Evolutionary conservation across 768 basidiomycete species (phyloP).

Genomic region (Pleurotus platypus): DNA sequence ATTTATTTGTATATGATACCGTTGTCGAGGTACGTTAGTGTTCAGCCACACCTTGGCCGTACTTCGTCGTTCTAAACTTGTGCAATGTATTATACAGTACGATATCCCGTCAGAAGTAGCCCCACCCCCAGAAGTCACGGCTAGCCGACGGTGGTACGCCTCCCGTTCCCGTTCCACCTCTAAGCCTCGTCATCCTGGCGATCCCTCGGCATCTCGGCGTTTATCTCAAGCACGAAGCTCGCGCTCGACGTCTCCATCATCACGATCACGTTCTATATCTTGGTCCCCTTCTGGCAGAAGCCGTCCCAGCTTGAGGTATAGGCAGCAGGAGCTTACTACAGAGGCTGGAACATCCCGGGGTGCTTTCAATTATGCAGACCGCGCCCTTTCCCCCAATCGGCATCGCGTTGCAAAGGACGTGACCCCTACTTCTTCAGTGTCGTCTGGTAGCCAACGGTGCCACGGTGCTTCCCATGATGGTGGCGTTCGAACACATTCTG

Average conservation of each 20-base stretch:
- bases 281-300: conserved; percentile 32
- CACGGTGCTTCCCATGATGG: background rate
- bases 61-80: background rate
- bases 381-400: too few relatives aligned
- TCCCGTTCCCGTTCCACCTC: background rate
- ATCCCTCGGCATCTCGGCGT: conserved; percentile 20
- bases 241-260: conserved; percentile 15
- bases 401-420: too few relatives aligned
- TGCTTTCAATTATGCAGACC: too few relatives aligned
- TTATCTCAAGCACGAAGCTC: conserved; percentile 6
- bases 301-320: conserved; percentile 17
- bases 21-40: conserved; percentile 64
- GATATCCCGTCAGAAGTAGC: conserved; percentile 44
- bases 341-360: too few relatives aligned
- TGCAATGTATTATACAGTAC: conserved; percentile 40
- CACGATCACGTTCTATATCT: conserved; percentile 22
- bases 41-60: background rate
- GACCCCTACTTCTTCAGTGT: too few relatives aligned
- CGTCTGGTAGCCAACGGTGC: too few relatives aligned
- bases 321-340: background rate
- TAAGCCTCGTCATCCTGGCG: conserved; percentile 15
- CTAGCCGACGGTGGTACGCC: conserved; percentile 24
- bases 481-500: background rate
- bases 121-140: conserved; percentile 27
- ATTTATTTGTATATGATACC: conserved; percentile 78